Conservation (phyloP, 2,329 filamentous ascomycete genomes). For the Tympanopsis confertula region DNA sequence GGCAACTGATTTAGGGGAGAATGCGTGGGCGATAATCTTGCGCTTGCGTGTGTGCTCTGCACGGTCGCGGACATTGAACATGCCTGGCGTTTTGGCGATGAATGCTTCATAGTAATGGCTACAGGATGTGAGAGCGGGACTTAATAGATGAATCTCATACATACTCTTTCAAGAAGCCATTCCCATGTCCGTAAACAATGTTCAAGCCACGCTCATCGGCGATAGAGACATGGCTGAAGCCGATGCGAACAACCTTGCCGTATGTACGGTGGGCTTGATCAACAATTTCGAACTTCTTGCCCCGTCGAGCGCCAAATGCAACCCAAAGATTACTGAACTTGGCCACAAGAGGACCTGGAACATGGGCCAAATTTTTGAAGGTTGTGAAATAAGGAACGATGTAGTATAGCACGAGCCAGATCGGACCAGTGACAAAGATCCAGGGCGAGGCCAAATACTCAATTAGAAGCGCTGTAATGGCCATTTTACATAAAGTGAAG, state of each 20-base stretch:
- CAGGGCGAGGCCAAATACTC: too few relatives aligned
- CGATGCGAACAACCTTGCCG: constrained; percentile 71
- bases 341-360: background rate
- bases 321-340: constrained; percentile 74
- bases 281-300: constrained; percentile 53
- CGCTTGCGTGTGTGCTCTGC: constrained; percentile 77
- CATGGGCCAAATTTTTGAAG: background rate
- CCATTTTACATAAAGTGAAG: too few relatives aligned
- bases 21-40: constrained; percentile 79
- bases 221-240: constrained; percentile 73
- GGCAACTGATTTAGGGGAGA: constrained; percentile 67
- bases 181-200: constrained; percentile 68
- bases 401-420: background rate
- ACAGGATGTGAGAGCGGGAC: constrained; percentile 35
- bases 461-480: too few relatives aligned
- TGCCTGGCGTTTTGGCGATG: constrained; percentile 70
- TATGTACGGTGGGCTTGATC: constrained; percentile 63
- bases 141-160: constrained; percentile 17
- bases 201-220: constrained; percentile 68
- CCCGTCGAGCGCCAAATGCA: constrained; percentile 50
- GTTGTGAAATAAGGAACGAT: background rate
- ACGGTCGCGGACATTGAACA: constrained; percentile 83
- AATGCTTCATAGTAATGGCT: constrained; percentile 63
- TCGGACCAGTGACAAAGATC: too few relatives aligned
- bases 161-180: constrained; percentile 62